Percentiles rank a stretch among this genome's conserved stretches.
Evolutionary conservation across 1,139 yeast genomes (phyloP).

Genomic region (Zhuliangozyma blackwelliae): DNA sequence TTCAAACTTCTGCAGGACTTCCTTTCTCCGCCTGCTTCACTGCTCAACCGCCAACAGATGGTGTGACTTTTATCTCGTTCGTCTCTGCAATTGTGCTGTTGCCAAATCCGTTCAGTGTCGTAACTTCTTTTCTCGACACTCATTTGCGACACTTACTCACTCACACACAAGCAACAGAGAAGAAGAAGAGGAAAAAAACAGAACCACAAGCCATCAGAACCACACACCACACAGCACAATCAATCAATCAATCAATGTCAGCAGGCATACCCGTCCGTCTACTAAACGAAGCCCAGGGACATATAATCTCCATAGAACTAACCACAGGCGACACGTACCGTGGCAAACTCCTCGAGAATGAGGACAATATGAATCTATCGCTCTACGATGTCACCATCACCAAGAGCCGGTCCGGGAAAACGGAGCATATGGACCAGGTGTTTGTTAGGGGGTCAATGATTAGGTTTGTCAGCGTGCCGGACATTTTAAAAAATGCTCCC

Average conservation of each 20-base stretch:
- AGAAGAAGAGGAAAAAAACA: not conserved
- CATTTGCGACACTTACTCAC: not conserved
- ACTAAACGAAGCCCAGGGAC: slow-evolving; percentile 88
- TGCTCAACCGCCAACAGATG: no score
- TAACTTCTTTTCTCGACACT: no score
- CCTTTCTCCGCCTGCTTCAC: no score
- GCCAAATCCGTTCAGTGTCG: no score
- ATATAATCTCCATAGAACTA: slow-evolving; percentile 76
- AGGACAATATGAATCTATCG: slow-evolving; percentile 93
- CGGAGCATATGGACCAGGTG: slow-evolving; percentile 76
- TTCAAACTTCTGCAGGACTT: no score
- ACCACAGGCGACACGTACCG: slow-evolving; percentile 83
- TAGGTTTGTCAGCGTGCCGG: slow-evolving; percentile 82
- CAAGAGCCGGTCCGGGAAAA: slow-evolving; percentile 59
- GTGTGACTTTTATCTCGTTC: no score
- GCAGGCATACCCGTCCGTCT: slow-evolving; percentile 84
- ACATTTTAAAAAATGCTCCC: slow-evolving; percentile 82
- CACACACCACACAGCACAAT: no score
- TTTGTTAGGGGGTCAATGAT: slow-evolving; percentile 91
- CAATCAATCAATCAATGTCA: slow-evolving; percentile 30
- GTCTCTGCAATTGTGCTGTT: no score
- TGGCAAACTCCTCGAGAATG: slow-evolving; percentile 79
- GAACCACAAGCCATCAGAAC: no score
- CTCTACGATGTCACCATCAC: slow-evolving; percentile 80
- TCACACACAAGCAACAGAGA: not conserved